phyloP scores from a whole-genome alignment of 176 grass and related monocot genomes.

The Leersia perrieri region DNA sequence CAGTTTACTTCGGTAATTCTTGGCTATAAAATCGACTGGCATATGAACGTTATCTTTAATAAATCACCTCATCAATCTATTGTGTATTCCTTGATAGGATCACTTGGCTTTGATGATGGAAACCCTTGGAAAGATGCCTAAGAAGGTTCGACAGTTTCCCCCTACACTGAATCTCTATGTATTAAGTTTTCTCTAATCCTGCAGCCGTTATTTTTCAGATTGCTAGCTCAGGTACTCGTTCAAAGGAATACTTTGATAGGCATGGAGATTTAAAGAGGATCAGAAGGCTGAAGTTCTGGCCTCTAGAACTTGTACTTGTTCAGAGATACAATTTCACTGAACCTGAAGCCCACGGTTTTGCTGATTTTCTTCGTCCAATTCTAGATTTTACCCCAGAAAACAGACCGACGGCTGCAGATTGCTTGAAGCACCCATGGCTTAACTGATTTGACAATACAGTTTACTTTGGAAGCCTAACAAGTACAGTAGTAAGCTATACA shows the following conservation, averaged over 20 bases:
- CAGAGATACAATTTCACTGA: conserved; percentile 70
- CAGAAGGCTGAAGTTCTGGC: conserved; percentile 62
- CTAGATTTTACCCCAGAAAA: conserved; percentile 71
- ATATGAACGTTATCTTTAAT: background rate
- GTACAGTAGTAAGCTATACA: conserved; percentile 37
- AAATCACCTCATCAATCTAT: background rate
- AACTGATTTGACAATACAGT: conserved; percentile 28
- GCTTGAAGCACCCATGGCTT: conserved; percentile 76
- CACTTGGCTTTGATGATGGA: conserved; percentile 96
- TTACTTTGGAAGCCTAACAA: conserved; percentile 4
- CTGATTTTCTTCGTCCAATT: conserved; percentile 72
- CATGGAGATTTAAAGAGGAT: conserved; percentile 84
- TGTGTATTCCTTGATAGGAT: conserved; percentile 49
- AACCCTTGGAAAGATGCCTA: conserved; percentile 83
- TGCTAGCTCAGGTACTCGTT: conserved; percentile 58
- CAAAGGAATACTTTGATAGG: conserved; percentile 79
- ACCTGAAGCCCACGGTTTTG: conserved; percentile 38
- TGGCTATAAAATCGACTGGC: background rate
- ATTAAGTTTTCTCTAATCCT: background rate
- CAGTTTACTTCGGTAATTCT: conserved; percentile 11
- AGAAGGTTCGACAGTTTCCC: conserved; percentile 45
- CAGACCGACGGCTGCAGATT: conserved; percentile 64
- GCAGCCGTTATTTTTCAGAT: conserved; percentile 45
- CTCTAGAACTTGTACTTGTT: conserved; percentile 51
- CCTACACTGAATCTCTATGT: background rate